A percentile compares a stretch with the other conserved stretches of the same genome.
Evolutionary conservation across 2,329 filamentous ascomycete genomes (phyloP).

Genomic region (Aspergillus sp.): DNA sequence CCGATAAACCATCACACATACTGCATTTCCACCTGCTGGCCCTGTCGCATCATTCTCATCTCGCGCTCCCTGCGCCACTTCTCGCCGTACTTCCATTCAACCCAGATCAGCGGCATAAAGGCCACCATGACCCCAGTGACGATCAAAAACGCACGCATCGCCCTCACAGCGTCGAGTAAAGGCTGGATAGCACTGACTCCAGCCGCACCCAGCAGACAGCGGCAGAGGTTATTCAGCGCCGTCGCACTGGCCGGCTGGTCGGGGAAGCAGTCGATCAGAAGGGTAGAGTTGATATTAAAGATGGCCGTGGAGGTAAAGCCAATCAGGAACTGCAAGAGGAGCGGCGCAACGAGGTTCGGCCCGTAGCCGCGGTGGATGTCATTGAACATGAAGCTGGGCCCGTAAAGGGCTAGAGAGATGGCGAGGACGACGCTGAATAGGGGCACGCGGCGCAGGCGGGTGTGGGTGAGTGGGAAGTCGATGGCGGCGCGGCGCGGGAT

Average conservation of each 20-base stretch:
- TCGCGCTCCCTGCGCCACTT: background rate
- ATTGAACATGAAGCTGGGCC: slow-evolving; percentile 28
- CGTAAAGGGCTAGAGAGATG: slow-evolving; percentile 30
- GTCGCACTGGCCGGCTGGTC: slow-evolving; percentile 35
- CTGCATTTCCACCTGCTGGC: no score
- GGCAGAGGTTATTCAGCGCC: slow-evolving; percentile 38
- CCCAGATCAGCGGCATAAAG: slow-evolving; percentile 1
- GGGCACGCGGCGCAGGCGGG: slow-evolving; percentile 9
- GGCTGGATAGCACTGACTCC: slow-evolving; percentile 33
- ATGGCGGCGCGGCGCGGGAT: background rate
- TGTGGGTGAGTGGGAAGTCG: slow-evolving; percentile 4
- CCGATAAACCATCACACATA: no score
- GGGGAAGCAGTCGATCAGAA: slow-evolving; percentile 40
- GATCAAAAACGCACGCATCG: slow-evolving; percentile 5
- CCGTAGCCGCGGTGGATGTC: slow-evolving; percentile 6
- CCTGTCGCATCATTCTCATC: background rate
- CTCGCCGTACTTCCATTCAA: slow-evolving; percentile 3
- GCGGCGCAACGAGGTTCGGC: slow-evolving; percentile 33
- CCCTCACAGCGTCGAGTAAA: slow-evolving; percentile 34
- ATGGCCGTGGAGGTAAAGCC: slow-evolving; percentile 35
- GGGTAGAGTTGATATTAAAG: slow-evolving; percentile 36
- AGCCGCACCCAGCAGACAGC: slow-evolving; percentile 37
- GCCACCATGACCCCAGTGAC: background rate
- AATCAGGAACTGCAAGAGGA: slow-evolving; percentile 42
- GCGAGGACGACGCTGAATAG: slow-evolving; percentile 7